Base-by-base conservation (phyloP, 2,329 filamentous ascomycete species). In the Trichoderma citrinoviride region DNA sequence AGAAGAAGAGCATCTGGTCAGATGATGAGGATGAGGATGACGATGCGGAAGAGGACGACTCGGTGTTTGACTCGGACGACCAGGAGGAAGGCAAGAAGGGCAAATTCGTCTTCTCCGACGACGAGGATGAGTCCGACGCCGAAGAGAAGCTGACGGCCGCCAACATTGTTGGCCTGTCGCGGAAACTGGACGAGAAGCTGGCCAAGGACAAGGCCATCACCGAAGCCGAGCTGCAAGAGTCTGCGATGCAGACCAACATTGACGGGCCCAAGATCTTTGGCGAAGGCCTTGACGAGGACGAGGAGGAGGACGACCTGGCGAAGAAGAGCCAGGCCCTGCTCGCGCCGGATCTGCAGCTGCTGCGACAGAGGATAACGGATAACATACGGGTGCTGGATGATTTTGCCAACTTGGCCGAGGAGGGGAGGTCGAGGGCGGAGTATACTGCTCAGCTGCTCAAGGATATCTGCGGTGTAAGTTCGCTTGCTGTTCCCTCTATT, bases 91-190 rank as follows among this genome's bases (percentile, higher is more conserved):
- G 57, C 25, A 74, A 78, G 76, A 74, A 83, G 78, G 75, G 84
- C 69, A 77, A 76, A 67, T 80, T 89, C 69, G 92, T 97, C 82
- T 99, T 96, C 82, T 98, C 95, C 0, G 95, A 98, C 69, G 94
- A 98, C 73, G 93, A 96, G 71, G 91, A 94, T 69, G 89, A 93
- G 58, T 93, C 90, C 1, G 92, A 96, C 71, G 89, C 87, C 5
- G 92, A 97, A 78, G 93, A 97, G 79, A 90, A 89, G 75, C 84
- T 99, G 70, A 99, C 92, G 58, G 93, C 93, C 1, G 95, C 95
- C 68, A 99, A 99, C 77, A 98, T 99, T 68, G 95, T 90, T 72
- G 95, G 95, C 65, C 81, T 99, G 64, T 93, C 94, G 63, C 85
- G 88, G 71, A 94, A 93, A 76, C 79, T 99, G 65, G 94, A 99